Conservation (phyloP, 2,329 filamentous ascomycete species). For the Calcarisporium arbuscula region DNA sequence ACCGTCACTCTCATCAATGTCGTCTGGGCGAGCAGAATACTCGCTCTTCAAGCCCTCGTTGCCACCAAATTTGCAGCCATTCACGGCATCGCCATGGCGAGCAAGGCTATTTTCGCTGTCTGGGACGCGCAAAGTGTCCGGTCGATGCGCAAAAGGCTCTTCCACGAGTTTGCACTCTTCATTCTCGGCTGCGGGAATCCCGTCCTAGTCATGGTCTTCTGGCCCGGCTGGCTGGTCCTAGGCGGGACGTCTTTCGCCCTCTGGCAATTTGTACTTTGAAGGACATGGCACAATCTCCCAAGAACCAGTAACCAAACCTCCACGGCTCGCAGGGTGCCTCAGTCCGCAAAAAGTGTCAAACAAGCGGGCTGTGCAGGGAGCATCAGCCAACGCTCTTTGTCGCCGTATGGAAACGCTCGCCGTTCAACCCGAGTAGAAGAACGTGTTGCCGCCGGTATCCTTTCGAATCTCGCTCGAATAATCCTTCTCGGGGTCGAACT, state of each 20-base stretch:
- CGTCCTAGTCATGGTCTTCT: constrained; percentile 45
- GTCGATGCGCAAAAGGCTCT: constrained; percentile 38
- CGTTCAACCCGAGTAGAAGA: constrained; percentile 64
- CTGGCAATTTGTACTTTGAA: constrained; percentile 29
- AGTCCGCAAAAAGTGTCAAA: too few relatives aligned
- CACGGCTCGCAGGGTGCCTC: too few relatives aligned
- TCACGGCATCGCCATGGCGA: constrained; percentile 22
- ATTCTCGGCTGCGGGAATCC: constrained; percentile 45
- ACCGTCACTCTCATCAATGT: constrained; percentile 17
- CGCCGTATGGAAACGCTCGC: too few relatives aligned
- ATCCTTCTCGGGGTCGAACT: constrained; percentile 86
- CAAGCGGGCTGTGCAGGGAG: too few relatives aligned
- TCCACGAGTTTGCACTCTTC: constrained; percentile 45
- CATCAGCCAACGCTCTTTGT: too few relatives aligned
- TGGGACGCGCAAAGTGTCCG: constrained; percentile 32
- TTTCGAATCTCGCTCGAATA: constrained; percentile 72
- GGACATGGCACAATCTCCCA: constrained; percentile 3
- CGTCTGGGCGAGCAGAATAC: constrained; percentile 17
- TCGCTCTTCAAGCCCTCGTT: constrained; percentile 19
- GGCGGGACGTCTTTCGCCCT: constrained; percentile 26
- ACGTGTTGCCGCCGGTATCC: constrained; percentile 84
- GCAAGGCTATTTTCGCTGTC: constrained; percentile 17
- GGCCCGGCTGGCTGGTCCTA: constrained; percentile 50
- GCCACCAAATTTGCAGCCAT: constrained; percentile 22
- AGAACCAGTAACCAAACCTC: too few relatives aligned